phyloP scores from a whole-genome alignment of 1,284 basidiomycete genomes.

The Papiliotrema nemorosa region DNA sequence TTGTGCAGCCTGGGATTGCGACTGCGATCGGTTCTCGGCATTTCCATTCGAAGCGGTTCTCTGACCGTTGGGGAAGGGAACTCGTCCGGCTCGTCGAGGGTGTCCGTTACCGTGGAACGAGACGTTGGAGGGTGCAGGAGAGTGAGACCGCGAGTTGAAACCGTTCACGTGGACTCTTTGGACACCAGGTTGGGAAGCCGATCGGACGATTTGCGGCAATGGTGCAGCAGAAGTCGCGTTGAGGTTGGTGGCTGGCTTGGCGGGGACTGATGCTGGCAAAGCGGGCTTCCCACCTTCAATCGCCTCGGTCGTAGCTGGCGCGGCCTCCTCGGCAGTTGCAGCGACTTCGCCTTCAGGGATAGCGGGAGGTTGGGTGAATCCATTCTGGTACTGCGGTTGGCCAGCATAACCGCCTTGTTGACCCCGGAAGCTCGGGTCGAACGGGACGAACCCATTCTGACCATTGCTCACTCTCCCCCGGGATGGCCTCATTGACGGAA shows the following conservation, averaged over 20 bases:
- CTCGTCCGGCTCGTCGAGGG: constrained; percentile 19
- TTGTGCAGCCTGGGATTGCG: no score
- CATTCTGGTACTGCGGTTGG: not conserved
- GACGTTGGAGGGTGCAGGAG: constrained; percentile 36
- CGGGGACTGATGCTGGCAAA: constrained; percentile 21
- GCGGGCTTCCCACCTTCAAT: not conserved
- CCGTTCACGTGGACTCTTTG: constrained; percentile 37
- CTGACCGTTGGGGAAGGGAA: constrained; percentile 10
- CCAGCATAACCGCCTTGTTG: constrained; percentile 20
- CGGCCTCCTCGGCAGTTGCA: constrained; percentile 10
- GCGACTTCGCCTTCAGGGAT: constrained; percentile 4
- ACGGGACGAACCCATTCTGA: constrained; percentile 11
- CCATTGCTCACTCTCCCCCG: constrained; percentile 27
- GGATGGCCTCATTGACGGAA: constrained; percentile 26
- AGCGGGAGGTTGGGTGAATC: not conserved
- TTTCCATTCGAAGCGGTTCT: not conserved
- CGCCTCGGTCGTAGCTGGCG: not conserved
- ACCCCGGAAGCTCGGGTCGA: constrained; percentile 28
- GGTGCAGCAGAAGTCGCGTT: constrained; percentile 16
- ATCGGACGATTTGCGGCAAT: constrained; percentile 26
- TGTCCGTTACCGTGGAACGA: constrained; percentile 35
- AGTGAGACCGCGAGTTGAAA: constrained; percentile 39
- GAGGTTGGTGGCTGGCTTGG: constrained; percentile 22
- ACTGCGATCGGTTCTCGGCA: not conserved
- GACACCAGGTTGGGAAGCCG: constrained; percentile 41